Evolutionary conservation across 371 early-diverging fungal genomes (phyloP), one percentile per base, ranked within the genome.

Genomic region (Rhizopus arrhizus): DNA sequence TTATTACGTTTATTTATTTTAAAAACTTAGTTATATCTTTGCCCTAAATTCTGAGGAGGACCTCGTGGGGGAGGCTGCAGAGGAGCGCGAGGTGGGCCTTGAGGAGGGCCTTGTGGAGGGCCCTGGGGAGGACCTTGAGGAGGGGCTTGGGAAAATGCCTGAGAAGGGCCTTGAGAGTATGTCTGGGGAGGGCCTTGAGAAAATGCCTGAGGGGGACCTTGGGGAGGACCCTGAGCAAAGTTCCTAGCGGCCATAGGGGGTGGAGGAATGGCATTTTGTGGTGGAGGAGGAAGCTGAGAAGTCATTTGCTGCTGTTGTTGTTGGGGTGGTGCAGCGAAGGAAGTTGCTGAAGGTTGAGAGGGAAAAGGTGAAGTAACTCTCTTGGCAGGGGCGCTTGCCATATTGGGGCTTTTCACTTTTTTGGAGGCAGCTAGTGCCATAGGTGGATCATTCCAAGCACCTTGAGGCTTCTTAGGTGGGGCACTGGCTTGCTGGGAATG

Each of bases 371-470:
- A 78, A n/a, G 70, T 71, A 0, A 78, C 74, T 46, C 78, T 69
- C 53, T 74, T 70, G 22, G 68, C 57, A n/a, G 69, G 65, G 7
- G 58, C 58, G 8, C 34, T 53, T 22, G 52, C 51, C 22, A 72
- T 58, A 13, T 58, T 66, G 9, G 78, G 72, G 35, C 72, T 73
- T 58, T 67, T 68, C 12, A 62, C 45, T 34, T 68, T 63, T 47
- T 67, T 58, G 63, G 49, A 32, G 29, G 52, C 28, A 64, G 63
- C 47, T 33, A 74, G 46, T 11, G 58, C 12, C 66, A 78, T 70
- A 33, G 78, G 85, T 34, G 85, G 85, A 61, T 87, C 86, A 57
- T 87, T 85, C 86, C 85, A 85, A 51, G 75, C 75, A 47, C 75
- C 78, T 32, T 71, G 64, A 13, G 67, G 48, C 43, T 66, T 61